Evolutionary conservation across 306 rosid genomes (phyloP).

Genomic region (Geum urbanum): DNA sequence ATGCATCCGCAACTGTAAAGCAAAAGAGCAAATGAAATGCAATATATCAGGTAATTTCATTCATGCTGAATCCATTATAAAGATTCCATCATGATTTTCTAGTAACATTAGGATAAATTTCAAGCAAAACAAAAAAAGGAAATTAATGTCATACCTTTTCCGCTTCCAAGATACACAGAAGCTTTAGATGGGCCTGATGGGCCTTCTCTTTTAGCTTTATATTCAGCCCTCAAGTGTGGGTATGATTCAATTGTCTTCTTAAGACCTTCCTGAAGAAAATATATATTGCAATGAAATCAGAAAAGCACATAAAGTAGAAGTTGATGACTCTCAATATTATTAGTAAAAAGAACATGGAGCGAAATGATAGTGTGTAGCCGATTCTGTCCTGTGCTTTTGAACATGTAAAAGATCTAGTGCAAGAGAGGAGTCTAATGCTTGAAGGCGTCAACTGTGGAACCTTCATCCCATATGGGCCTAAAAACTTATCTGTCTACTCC

Average conservation of each 20-base stretch:
- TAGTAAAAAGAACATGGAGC: conserved; percentile 58
- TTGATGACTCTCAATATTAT: conserved; percentile 15
- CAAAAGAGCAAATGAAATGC: conserved; percentile 17
- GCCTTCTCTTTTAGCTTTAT: conserved; percentile 56
- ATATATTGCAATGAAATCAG: conserved; percentile 14
- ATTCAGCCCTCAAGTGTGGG: conserved; percentile 72
- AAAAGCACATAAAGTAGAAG: conserved; percentile 1
- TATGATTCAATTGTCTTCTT: conserved; percentile 74
- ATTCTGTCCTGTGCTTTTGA: conserved; percentile 85
- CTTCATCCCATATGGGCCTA: conserved; percentile 93
- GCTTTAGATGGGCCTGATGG: conserved; percentile 93
- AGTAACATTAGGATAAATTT: conserved; percentile 7
- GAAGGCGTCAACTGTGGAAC: conserved; percentile 98
- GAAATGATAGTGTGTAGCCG: conserved; percentile 62
- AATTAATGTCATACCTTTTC: conserved; percentile 51
- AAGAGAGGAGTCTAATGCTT: conserved; percentile 78
- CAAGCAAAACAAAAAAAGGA: conserved; percentile 1
- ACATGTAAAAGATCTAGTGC: conserved; percentile 80
- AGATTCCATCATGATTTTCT: background rate
- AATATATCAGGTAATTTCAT: background rate
- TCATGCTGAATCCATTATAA: background rate
- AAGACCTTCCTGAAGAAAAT: conserved; percentile 75
- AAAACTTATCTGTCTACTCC: conserved; percentile 67
- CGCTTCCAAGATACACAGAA: conserved; percentile 71
- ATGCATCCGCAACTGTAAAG: conserved; percentile 81